Conservation (phyloP, 257 asterid species). For the Solanum peruvianum region DNA sequence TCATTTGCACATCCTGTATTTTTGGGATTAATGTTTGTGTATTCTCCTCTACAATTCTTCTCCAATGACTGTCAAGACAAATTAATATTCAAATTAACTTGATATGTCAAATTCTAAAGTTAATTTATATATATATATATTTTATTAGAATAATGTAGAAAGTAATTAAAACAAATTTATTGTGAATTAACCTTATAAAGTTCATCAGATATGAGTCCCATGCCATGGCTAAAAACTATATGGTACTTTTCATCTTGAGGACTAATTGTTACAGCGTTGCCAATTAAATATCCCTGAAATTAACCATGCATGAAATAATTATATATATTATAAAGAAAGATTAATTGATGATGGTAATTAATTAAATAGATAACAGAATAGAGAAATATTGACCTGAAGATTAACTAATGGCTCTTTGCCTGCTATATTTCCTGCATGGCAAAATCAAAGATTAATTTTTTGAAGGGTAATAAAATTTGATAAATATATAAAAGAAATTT, state of each 20-base stretch:
- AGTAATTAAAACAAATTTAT: background rate
- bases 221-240: background rate
- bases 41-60: background rate
- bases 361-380: background rate
- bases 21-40: background rate
- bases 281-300: background rate
- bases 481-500: too few relatives aligned
- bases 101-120: background rate
- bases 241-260: background rate
- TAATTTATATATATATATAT: too few relatives aligned
- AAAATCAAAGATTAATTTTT: too few relatives aligned
- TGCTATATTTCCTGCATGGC: constrained; percentile 16
- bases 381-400: constrained; percentile 10
- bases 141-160: background rate
- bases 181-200: background rate
- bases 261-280: background rate
- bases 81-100: background rate
- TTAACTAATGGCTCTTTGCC: constrained; percentile 14
- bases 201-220: background rate
- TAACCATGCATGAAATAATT: background rate
- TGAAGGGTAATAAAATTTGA: background rate
- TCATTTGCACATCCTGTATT: background rate
- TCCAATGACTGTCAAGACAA: background rate
- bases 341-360: background rate
- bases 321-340: background rate